These are phyloP conservation scores for Clarireedia paspali DNA, from an alignment of 2,329 filamentous ascomycete genomes.

Conservation along the genomic window DNA sequence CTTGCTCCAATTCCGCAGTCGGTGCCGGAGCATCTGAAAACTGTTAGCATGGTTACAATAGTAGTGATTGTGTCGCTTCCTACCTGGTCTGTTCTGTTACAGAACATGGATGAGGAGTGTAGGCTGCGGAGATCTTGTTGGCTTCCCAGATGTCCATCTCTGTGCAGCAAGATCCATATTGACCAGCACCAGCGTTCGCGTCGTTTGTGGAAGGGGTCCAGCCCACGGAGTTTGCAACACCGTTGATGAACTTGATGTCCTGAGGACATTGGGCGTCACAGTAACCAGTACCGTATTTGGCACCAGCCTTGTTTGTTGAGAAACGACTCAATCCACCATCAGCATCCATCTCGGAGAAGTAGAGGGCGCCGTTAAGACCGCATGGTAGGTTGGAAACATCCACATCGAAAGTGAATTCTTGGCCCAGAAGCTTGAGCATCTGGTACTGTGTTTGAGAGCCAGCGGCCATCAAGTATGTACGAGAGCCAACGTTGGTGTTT, in stretches of 20 bases:
- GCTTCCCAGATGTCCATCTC: slow-evolving; percentile 66
- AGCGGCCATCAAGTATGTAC: slow-evolving; percentile 58
- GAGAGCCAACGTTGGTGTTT: slow-evolving; percentile 42
- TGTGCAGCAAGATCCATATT: slow-evolving; percentile 54
- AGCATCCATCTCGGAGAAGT: slow-evolving; percentile 56
- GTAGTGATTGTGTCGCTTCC: background rate
- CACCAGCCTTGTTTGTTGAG: slow-evolving; percentile 47
- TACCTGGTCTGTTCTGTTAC: slow-evolving; percentile 31
- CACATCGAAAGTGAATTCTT: slow-evolving; percentile 68
- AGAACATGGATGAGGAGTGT: slow-evolving; percentile 52
- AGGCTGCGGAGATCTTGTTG: slow-evolving; percentile 49
- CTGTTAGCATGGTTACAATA: slow-evolving; percentile 9
- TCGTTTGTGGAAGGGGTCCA: slow-evolving; percentile 43
- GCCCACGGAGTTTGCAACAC: slow-evolving; percentile 46
- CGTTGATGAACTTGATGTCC: slow-evolving; percentile 43
- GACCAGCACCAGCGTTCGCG: slow-evolving; percentile 43
- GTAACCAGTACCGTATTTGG: slow-evolving; percentile 29
- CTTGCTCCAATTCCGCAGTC: slow-evolving; percentile 39
- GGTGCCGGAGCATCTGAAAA: slow-evolving; percentile 33
- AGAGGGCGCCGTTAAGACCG: slow-evolving; percentile 65
- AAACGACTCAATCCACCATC: slow-evolving; percentile 51
- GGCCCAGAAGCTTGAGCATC: slow-evolving; percentile 55
- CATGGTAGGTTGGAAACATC: slow-evolving; percentile 63
- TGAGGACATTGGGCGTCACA: slow-evolving; percentile 17
- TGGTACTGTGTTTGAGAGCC: slow-evolving; percentile 50